Percentiles rank a stretch among this genome's conserved stretches.
These are phyloP conservation scores for Parachlorella kessleri DNA, from an alignment of 139 green algal species.

Conservation along the genomic window DNA sequence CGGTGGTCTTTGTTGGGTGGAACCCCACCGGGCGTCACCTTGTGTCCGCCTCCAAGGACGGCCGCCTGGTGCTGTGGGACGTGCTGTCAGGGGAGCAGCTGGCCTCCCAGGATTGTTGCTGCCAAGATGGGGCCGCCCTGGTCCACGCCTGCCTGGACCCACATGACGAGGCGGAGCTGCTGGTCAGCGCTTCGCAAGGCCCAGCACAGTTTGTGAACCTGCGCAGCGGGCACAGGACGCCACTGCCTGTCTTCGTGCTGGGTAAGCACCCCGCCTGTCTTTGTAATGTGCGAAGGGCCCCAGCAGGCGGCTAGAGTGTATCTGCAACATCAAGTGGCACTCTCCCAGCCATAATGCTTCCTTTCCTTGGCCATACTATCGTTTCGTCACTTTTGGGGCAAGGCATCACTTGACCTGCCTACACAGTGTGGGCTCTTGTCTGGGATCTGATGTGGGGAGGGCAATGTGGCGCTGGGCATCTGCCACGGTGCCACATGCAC, in stretches of 20 bases:
- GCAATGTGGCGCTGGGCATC: too few species aligned
- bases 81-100: constrained; percentile 38
- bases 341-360: too few species aligned
- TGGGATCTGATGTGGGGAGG: too few species aligned
- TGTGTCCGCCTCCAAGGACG: constrained; percentile 56
- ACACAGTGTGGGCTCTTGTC: too few species aligned
- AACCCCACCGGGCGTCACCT: constrained; percentile 68
- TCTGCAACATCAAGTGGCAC: too few species aligned
- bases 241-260: background rate
- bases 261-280: too few species aligned
- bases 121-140: background rate
- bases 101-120: background rate
- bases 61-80: constrained; percentile 66
- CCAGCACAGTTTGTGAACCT: background rate
- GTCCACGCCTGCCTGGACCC: background rate
- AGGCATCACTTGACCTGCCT: too few species aligned
- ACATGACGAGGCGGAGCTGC: background rate
- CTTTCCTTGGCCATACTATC: too few species aligned
- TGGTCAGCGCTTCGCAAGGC: background rate
- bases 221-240: background rate
- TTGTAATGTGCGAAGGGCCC: too few species aligned
- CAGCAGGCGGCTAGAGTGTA: too few species aligned
- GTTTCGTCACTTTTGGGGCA: too few species aligned
- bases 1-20: constrained; percentile 73
- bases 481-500: too few species aligned